Conservation (phyloP, 139 green algal species). For the Volvox reticuliferus region DNA sequence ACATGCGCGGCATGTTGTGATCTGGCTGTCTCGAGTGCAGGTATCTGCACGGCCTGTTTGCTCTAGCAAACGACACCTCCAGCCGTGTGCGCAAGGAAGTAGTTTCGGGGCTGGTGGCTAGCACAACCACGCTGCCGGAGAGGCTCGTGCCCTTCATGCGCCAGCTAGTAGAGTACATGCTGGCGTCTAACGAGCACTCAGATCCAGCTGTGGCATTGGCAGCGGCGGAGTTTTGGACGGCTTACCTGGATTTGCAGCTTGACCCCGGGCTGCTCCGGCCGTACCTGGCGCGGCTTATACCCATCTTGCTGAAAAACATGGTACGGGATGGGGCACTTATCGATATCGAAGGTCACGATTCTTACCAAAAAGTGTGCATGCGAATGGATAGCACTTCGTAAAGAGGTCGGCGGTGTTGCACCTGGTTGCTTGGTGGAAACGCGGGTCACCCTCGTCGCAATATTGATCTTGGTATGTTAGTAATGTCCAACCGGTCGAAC, state of each 20-base stretch:
- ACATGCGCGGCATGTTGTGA: too few relatives aligned
- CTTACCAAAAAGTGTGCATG: too few relatives aligned
- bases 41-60: conserved; percentile 90
- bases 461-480: too few relatives aligned
- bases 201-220: conserved; percentile 90
- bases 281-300: conserved; percentile 87
- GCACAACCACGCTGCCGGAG: conserved; percentile 83
- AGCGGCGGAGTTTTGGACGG: conserved; percentile 96
- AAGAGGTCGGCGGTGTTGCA: too few relatives aligned
- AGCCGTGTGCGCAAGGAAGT: conserved; percentile 86
- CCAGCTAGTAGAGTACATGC: conserved; percentile 96
- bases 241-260: conserved; percentile 81
- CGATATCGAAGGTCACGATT: too few relatives aligned
- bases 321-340: conserved; percentile 45
- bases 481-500: too few relatives aligned
- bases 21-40: too few relatives aligned
- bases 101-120: conserved; percentile 85
- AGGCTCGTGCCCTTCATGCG: conserved; percentile 82
- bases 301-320: conserved; percentile 97
- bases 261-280: conserved; percentile 79
- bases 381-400: too few relatives aligned
- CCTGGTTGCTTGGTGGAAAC: too few relatives aligned
- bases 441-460: too few relatives aligned
- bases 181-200: conserved; percentile 81
- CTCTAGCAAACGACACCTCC: conserved; percentile 81